Evolutionary conservation across 2,329 filamentous ascomycete species (phyloP).

Genomic region (Trichoderma atrobrunneum): DNA sequence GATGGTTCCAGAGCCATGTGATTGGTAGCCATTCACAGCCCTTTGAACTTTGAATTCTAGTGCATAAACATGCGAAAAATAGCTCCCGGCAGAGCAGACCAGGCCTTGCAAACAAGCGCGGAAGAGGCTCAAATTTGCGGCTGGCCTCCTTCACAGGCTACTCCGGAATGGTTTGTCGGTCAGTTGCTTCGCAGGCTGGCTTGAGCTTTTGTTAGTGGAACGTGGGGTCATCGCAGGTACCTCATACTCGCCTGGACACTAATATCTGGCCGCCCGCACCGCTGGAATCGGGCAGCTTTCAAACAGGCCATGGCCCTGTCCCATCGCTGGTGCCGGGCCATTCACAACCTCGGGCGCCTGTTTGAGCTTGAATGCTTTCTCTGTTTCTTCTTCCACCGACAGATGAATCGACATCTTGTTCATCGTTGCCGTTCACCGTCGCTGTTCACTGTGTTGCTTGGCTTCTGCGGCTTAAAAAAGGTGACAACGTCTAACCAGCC

Average conservation of each 20-base stretch:
- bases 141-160: not conserved
- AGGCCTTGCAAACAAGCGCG: not conserved
- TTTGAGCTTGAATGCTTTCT: not conserved
- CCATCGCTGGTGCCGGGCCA: not conserved
- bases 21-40: conserved; percentile 15
- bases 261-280: conserved; percentile 5
- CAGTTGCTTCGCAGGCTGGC: not conserved
- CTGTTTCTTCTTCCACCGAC: not conserved
- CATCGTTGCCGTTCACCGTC: not conserved
- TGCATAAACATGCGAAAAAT: conserved; percentile 11
- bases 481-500: conserved; percentile 9
- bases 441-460: not conserved
- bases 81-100: not conserved
- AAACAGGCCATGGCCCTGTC: conserved; percentile 12
- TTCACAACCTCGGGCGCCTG: not conserved
- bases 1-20: not conserved
- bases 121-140: not conserved
- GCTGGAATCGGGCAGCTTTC: conserved; percentile 10
- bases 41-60: conserved; percentile 7
- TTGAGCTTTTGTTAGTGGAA: conserved; percentile 3
- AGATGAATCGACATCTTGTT: not conserved
- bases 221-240: conserved; percentile 11
- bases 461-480: not conserved
- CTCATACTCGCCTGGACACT: conserved; percentile 3
- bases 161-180: not conserved